Conservation (phyloP, 1,284 basidiomycete species). For the Stereum hirsutum region DNA sequence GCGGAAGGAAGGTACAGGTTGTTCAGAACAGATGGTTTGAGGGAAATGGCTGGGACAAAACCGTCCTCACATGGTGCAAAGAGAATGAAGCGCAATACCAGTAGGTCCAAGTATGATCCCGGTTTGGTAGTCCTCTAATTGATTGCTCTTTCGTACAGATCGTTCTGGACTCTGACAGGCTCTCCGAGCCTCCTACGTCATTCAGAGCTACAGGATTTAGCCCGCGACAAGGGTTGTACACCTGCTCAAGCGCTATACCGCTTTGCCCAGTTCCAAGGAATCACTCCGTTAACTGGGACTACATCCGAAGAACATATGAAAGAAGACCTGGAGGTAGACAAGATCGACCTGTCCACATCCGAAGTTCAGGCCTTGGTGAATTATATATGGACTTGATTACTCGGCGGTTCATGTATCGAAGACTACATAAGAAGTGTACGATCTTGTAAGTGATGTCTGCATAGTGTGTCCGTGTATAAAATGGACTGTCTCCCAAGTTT, state of each 20-base stretch:
- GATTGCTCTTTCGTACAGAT: conserved; percentile 34
- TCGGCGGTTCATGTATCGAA: no score
- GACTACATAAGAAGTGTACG: no score
- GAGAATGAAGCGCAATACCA: conserved; percentile 61
- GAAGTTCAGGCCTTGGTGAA: conserved; percentile 22
- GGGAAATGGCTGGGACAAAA: conserved; percentile 67
- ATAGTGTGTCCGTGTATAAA: no score
- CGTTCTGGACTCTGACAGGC: conserved; percentile 81
- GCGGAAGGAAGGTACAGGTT: conserved; percentile 45
- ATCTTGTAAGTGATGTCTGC: no score
- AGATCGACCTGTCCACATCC: conserved; percentile 31
- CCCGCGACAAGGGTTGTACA: conserved; percentile 39
- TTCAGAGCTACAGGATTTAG: conserved; percentile 35
- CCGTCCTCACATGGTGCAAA: conserved; percentile 46
- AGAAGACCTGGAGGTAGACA: conserved; percentile 29
- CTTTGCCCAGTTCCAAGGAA: conserved; percentile 50
- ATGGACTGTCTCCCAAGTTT: no score
- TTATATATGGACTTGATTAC: no score
- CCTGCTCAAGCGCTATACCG: conserved; percentile 60
- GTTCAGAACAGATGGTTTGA: conserved; percentile 83
- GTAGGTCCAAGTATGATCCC: no score
- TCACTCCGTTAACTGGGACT: conserved; percentile 60
- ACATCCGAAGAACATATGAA: conserved; percentile 54
- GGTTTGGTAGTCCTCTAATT: not conserved
- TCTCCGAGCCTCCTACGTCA: conserved; percentile 53